Base-by-base conservation (phyloP, 2,329 filamentous ascomycete species). In the Curvularia verruculosa region DNA sequence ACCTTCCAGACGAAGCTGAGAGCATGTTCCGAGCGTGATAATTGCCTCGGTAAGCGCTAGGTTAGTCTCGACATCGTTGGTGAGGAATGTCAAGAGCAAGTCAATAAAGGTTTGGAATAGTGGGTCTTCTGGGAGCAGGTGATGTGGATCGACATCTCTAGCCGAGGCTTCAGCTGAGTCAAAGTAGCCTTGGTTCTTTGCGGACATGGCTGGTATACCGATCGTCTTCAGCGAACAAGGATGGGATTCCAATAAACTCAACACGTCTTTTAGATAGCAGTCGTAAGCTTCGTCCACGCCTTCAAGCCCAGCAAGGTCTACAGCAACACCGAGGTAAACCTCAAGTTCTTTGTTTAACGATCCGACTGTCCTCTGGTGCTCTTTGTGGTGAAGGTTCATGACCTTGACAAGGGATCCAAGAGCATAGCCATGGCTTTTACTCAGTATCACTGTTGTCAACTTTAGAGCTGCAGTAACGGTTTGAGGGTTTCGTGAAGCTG, bases 21-120 rank as follows among this genome's bases (percentile, higher is more conserved):
- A 90, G 66, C 95, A 98, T 0, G 90, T 87, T 10, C 90, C 90
- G 39, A 99, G 81, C 63, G 91, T 89, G 26, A 96, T 85, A 41
- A 98, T 82, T 0, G 90, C 85, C 68, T 96, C 91, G 0, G 94
- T 98, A 1, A 97, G 82, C 0, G 89, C 90, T 3, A 99, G 80
- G 66, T 99, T 99, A 2, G 90, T 93, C 66, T 97, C 92, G 2
- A 98, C 87, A 2, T 92, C 89, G 67, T 99, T 99, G 5, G 91
- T 84, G 66, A 97, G 92, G 70, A 98, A 99, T 0, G 84, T 88
- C 43, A 89, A 84, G 10, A 99, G 77, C 7, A 94, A 82, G 41
- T 71, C 73, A n/a, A 82, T 59, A 18, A 88, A 67, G 19, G 81
- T 79, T 48, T 76, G 78, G 51, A 87, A 76, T 6, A 87, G 78